phyloP scores from a whole-genome alignment of 1,284 basidiomycete genomes.

The Rugosomyces carneus region DNA sequence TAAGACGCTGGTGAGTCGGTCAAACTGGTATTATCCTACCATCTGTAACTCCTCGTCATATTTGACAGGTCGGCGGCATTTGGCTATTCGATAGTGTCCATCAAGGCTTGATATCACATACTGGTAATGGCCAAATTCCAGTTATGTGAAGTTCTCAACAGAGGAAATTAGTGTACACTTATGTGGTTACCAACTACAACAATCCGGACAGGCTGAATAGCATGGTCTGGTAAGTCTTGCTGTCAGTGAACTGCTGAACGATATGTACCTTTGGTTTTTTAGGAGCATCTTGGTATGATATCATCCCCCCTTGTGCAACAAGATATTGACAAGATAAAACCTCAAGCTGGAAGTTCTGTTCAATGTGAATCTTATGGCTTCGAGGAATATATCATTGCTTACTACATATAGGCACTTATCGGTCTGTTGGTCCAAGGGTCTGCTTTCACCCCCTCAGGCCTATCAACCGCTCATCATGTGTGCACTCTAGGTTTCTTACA shows the following conservation, averaged over 20 bases:
- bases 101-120: constrained; percentile 48
- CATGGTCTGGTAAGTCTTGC: constrained; percentile 39
- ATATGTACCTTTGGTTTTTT: not conserved
- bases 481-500: constrained; percentile 38
- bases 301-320: not conserved
- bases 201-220: constrained; percentile 31
- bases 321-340: not conserved
- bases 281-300: constrained; percentile 43
- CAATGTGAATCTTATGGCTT: constrained; percentile 31
- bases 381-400: constrained; percentile 1
- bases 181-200: constrained; percentile 45
- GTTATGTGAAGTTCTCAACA: not conserved
- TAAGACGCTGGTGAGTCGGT: constrained; percentile 36
- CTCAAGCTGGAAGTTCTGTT: constrained; percentile 46
- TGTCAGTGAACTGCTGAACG: not conserved
- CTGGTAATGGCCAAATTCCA: constrained; percentile 25
- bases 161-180: constrained; percentile 38
- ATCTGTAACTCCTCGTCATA: not conserved
- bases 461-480: not conserved
- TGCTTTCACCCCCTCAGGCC: constrained; percentile 4
- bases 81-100: constrained; percentile 45
- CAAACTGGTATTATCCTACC: not conserved
- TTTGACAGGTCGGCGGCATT: constrained; percentile 31
- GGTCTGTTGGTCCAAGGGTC: constrained; percentile 50
- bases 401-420: constrained; percentile 36